Evolutionary conservation across 2,329 filamentous ascomycete genomes (phyloP), one percentile per base, ranked within the genome.

Genomic region (Fusarium citri): DNA sequence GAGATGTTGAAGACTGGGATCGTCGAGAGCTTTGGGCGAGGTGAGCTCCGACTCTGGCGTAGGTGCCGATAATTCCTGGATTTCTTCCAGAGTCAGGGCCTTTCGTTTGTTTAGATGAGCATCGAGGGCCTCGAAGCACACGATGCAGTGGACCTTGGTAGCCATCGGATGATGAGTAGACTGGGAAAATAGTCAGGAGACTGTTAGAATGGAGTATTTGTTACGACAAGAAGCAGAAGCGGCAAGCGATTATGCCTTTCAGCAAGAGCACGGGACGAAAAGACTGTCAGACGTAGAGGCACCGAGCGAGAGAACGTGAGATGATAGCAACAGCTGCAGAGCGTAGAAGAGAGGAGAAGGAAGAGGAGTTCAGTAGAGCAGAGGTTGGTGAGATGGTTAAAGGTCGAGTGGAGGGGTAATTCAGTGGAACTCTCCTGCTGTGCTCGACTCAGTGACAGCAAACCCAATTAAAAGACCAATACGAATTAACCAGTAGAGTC

Each of bases 121-220:
- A 51, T 89, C 86, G 40, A 99, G 89, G 42, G 86, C 86, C 82
- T 99, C 96, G 85, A 99, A 98, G 84, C 94, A 98, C 81, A 91
- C 94, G 76, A 95, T 89, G 81, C 94, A 98, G 81, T 98, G 95
- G 64, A 91, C 91, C 74, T 88, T 82, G 60, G 92, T 91, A 50
- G 96, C 95, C 95, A 98, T 98, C 37, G 46, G 50, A 50, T 56
- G 61, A 62, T 37, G 41, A 48, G 41, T 47, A 49, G 46, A 43
- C 41, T 43, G 37, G 48, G 22, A 54, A 59, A 55, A 42, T 30
- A 43, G 60, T 55, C 51, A 62, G 46, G 57, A 60, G 47, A 56
- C 34, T 48, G 51, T 56, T 28, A 67, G 34, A 55, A 55, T 64
- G 54, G 50, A 47, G 55, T 58, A 28, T 63, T 57, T 59, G 34